Evolutionary conservation across 2,329 filamentous ascomycete species (phyloP).

Genomic region (Penicillium occitanis): DNA sequence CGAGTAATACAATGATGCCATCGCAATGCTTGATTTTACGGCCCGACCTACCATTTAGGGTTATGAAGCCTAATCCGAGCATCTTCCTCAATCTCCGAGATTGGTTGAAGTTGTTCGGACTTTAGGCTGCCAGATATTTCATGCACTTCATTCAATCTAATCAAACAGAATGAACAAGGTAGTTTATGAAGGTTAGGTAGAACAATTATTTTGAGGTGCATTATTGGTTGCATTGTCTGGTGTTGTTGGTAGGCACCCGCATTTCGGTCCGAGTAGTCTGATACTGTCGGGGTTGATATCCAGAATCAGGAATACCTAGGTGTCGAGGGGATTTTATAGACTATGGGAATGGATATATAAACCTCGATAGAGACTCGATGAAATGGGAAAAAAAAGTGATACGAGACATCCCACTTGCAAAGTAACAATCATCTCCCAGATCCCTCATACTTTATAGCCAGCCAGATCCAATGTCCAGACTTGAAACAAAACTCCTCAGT

Average conservation of each 20-base stretch:
- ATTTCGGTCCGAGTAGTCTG: background rate
- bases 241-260: background rate
- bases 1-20: background rate
- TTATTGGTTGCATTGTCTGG: background rate
- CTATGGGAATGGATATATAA: background rate
- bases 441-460: background rate
- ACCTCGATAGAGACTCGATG: background rate
- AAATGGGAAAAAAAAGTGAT: background rate
- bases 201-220: background rate
- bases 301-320: background rate
- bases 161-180: background rate
- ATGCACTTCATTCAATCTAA: background rate
- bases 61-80: background rate
- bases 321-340: background rate
- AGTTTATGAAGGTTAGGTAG: background rate
- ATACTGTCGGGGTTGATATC: background rate
- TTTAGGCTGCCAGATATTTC: background rate
- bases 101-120: background rate
- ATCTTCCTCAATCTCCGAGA: background rate
- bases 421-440: background rate
- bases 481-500: conserved; percentile 3
- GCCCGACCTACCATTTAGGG: background rate
- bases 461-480: background rate
- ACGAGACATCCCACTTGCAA: background rate
- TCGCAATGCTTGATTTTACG: background rate